Conservation (phyloP, 305 asterid genomes). For the Solanum hybrid region DNA sequence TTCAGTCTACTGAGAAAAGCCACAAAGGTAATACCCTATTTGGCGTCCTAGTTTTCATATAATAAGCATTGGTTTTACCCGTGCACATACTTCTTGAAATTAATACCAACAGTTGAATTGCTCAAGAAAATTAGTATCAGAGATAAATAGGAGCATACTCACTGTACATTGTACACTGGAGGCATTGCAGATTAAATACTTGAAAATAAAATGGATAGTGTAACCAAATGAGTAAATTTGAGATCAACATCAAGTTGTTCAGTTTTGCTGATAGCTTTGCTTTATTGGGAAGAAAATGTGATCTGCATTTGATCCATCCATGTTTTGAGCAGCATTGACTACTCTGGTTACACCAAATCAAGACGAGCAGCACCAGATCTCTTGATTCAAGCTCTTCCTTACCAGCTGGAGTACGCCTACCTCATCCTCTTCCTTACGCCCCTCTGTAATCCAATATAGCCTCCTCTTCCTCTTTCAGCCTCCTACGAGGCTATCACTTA, state of each 20-base stretch:
- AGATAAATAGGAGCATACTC: background rate
- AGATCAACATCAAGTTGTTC: background rate
- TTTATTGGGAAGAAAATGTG: background rate
- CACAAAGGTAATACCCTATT: background rate
- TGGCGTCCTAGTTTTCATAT: background rate
- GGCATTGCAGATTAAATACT: background rate
- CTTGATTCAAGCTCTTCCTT: background rate
- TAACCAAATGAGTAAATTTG: background rate
- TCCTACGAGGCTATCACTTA: background rate
- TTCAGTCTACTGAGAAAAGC: background rate
- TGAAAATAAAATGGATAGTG: background rate
- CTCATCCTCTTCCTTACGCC: background rate
- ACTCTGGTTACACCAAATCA: background rate
- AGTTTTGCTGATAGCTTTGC: background rate
- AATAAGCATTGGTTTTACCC: background rate
- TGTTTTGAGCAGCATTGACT: background rate
- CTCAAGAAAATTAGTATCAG: background rate
- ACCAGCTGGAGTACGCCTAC: background rate
- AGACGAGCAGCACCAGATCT: background rate
- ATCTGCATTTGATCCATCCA: background rate
- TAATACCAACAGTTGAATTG: background rate
- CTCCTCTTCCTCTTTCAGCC: background rate
- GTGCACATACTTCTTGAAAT: background rate
- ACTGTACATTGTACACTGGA: background rate
- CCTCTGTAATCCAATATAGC: background rate